Percentiles rank a stretch among this genome's conserved stretches.
These are phyloP conservation scores for Moesziomyces parantarcticus DNA, from an alignment of 1,284 basidiomycete genomes.

Conservation along the genomic window DNA sequence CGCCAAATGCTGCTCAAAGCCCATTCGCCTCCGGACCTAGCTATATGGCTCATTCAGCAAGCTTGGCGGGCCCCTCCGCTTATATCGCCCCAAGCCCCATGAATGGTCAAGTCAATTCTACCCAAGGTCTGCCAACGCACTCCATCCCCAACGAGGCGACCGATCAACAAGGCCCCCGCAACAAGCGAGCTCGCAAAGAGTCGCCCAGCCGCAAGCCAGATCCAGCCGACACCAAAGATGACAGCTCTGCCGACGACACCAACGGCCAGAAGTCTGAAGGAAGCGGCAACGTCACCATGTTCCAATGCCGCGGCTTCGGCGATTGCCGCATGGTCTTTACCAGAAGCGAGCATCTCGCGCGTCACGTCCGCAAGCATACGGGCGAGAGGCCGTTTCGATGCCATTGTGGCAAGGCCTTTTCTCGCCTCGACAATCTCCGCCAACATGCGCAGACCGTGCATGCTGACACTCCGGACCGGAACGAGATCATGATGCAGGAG, in stretches of 20 bases:
- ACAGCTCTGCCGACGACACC: slow-evolving; percentile 12
- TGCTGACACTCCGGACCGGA: slow-evolving; percentile 83
- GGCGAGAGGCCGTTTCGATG: slow-evolving; percentile 92
- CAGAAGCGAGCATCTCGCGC: slow-evolving; percentile 90
- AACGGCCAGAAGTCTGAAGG: slow-evolving; percentile 31
- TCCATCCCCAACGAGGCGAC: slow-evolving; percentile 3
- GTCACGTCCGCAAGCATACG: slow-evolving; percentile 96
- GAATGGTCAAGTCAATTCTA: slow-evolving; percentile 13
- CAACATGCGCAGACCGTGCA: slow-evolving; percentile 97
- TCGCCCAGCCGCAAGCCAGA: slow-evolving; percentile 18
- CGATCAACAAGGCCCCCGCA: slow-evolving; percentile 10
- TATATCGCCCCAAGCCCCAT: slow-evolving; percentile 3
- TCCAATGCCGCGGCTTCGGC: slow-evolving; percentile 92
- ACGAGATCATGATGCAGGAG: slow-evolving; percentile 90
- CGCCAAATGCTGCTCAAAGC: slow-evolving; percentile 7
- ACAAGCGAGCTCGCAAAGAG: slow-evolving; percentile 25
- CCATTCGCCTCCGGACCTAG: slow-evolving; percentile 10
- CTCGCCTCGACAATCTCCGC: slow-evolving; percentile 92
- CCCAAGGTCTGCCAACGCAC: slow-evolving; percentile 1
- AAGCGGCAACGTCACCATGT: slow-evolving; percentile 79
- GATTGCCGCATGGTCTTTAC: slow-evolving; percentile 97
- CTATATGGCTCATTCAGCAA: slow-evolving; percentile 19
- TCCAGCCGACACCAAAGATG: neutral
- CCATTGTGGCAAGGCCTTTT: slow-evolving; percentile 94
- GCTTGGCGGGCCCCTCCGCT: slow-evolving; percentile 7